Base-by-base conservation (phyloP, 371 early-diverging fungal species). In the Actinomortierella wolfii region DNA sequence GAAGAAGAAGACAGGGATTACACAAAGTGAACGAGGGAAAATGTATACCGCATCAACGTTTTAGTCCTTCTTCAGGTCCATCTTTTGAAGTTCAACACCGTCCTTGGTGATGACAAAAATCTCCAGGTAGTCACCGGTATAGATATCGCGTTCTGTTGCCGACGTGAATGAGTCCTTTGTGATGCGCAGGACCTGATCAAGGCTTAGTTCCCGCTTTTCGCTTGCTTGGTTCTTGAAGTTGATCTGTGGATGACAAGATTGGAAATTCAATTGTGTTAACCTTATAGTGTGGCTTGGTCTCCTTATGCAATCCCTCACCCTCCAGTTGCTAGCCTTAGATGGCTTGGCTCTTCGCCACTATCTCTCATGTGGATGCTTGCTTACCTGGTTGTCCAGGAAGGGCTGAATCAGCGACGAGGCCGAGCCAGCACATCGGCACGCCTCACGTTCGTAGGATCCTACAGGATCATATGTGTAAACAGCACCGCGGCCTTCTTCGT, bases 91-190 rank as follows among this genome's bases (percentile, higher is more conserved):
- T 56, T 84, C 82, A 39, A 96, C 91, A 39, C 94, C 94, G 18
- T 88, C 87, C 64, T 81, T 86, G 54, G 86, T 91, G 51, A 99
- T 86, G 47, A 96, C 86, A 76, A 90, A 97, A 63, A 99, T 87
- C 68, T 99, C 97, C 14, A 99, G 81, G 71, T 81, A 86, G 81
- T 99, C 99, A 65, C 99, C 99, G 17, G 99, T 99, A 82, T 99
- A 92, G 60, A 99, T 99, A 81, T 99, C 99, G 68, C 99, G 93
- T 81, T 99, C 99, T 6, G 99, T 92, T 29, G 99, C 99, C 25
- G 95, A 90, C 17, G 95, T 94, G 79, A 99, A 99, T 18, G 99
- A 95, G 68, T 98, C 99, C 76, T 93, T 95, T 51, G 93, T 93
- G 54, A 99, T 81, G 48, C 86, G 80, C 26, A 92, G 59, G 11